These are phyloP conservation scores for Volvox africanus DNA, from an alignment of 139 green algal species.

Conservation along the genomic window DNA sequence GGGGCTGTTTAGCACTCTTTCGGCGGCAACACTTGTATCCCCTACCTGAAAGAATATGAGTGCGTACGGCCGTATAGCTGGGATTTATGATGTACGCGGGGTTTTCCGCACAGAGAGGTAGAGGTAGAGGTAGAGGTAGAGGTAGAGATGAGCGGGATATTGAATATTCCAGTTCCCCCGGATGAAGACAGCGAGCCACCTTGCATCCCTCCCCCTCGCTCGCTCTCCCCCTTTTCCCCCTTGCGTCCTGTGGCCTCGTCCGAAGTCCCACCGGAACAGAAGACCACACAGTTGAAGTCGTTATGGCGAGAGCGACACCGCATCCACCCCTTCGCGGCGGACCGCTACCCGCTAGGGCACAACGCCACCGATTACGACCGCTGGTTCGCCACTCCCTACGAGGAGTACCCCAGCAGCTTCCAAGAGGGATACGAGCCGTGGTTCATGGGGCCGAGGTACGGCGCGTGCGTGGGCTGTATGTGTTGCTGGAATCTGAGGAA, in stretches of 20 bases:
- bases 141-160: neutral
- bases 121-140: no score
- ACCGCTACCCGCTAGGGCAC: constrained; percentile 28
- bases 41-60: no score
- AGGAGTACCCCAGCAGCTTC: neutral
- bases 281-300: neutral
- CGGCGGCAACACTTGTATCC: no score
- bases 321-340: constrained; percentile 26
- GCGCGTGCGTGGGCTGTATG: neutral
- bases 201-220: neutral
- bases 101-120: no score
- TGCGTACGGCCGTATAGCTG: no score
- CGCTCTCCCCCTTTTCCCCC: neutral
- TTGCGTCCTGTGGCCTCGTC: neutral
- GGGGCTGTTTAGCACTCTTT: no score
- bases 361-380: constrained; percentile 31
- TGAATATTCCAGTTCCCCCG: no score
- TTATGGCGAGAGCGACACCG: neutral
- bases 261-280: neutral
- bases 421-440: constrained; percentile 64
- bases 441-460: constrained; percentile 45
- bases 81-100: no score
- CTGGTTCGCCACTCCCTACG: neutral
- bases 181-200: no score
- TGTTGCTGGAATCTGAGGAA: no score